Evolutionary conservation across 768 basidiomycete species (phyloP).

Genomic region (Kwoniella botswanensis): DNA sequence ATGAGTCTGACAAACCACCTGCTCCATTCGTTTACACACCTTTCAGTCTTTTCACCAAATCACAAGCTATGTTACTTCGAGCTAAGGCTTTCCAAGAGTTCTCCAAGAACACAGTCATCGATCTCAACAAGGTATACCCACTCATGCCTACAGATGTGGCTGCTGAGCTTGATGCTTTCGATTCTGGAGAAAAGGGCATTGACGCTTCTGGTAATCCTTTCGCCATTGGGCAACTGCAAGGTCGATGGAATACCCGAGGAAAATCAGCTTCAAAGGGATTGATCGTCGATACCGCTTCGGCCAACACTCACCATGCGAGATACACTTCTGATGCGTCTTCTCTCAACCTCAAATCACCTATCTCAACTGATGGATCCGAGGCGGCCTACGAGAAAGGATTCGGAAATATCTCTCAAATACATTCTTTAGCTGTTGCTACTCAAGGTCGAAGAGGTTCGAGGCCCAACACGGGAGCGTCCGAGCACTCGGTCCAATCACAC

Average conservation of each 20-base stretch:
- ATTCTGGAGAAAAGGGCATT: slow-evolving; percentile 29
- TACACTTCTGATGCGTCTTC: slow-evolving; percentile 15
- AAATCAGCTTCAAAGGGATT: slow-evolving; percentile 18
- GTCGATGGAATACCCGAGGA: slow-evolving; percentile 16
- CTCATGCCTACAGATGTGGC: slow-evolving; percentile 42
- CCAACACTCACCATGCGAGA: slow-evolving; percentile 9
- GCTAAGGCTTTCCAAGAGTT: slow-evolving; percentile 44
- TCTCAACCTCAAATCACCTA: slow-evolving; percentile 15
- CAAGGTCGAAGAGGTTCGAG: slow-evolving; percentile 21
- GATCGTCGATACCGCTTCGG: slow-evolving; percentile 18
- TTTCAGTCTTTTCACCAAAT: slow-evolving; percentile 54
- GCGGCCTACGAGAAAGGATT: slow-evolving; percentile 28
- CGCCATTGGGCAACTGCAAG: slow-evolving; percentile 12
- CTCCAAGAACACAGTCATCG: slow-evolving; percentile 30
- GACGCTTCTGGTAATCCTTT: slow-evolving; percentile 20
- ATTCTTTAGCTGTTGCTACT: slow-evolving; percentile 8
- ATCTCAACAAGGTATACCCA: slow-evolving; percentile 42
- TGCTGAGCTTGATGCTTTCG: slow-evolving; percentile 46
- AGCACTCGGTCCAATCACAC: slow-evolving; percentile 11
- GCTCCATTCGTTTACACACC: slow-evolving; percentile 57
- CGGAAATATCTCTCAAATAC: slow-evolving; percentile 12
- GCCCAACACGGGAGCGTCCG: slow-evolving; percentile 24
- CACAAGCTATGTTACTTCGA: slow-evolving; percentile 50
- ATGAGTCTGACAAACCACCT: slow-evolving; percentile 50
- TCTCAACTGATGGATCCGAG: slow-evolving; percentile 23